Evolutionary conservation across 768 basidiomycete species (phyloP).

Genomic region (Calvatia gigantea): DNA sequence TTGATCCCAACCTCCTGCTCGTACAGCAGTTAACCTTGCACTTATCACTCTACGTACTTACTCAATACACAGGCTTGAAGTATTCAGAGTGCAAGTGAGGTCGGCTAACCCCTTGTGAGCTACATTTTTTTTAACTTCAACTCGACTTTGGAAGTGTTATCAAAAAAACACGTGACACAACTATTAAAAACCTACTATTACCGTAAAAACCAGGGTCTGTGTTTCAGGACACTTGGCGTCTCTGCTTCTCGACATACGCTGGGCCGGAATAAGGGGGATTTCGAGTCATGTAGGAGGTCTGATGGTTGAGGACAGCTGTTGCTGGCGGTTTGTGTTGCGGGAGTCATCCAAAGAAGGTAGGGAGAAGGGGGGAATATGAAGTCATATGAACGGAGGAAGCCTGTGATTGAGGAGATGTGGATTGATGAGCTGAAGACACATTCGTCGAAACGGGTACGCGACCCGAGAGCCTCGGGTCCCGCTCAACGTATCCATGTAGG

Average conservation of each 20-base stretch:
- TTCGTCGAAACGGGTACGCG: background rate
- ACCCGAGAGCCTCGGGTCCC: conserved; percentile 42
- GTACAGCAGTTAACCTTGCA: too few species aligned
- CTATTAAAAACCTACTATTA: too few species aligned
- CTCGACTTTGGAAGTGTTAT: too few species aligned
- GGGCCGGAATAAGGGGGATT: background rate
- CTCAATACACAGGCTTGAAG: too few species aligned
- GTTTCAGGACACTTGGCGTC: too few species aligned
- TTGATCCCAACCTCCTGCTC: too few species aligned
- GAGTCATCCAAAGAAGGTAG: background rate
- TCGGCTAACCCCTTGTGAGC: too few species aligned
- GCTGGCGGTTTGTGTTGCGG: background rate
- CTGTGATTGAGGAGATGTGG: conserved; percentile 57
- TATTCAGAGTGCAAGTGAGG: too few species aligned
- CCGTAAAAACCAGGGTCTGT: too few species aligned
- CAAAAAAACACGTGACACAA: too few species aligned
- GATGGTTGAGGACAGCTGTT: conserved; percentile 8
- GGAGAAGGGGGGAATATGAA: conserved; percentile 28
- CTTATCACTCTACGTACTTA: too few species aligned
- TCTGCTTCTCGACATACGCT: background rate
- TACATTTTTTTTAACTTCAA: too few species aligned
- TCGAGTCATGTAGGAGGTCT: background rate
- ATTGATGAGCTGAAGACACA: conserved; percentile 66
- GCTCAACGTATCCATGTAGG: conserved; percentile 40
- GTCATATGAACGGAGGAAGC: conserved; percentile 56